Base-by-base conservation (phyloP, 2,329 filamentous ascomycete genomes). In the Paecilomyces formosus region DNA sequence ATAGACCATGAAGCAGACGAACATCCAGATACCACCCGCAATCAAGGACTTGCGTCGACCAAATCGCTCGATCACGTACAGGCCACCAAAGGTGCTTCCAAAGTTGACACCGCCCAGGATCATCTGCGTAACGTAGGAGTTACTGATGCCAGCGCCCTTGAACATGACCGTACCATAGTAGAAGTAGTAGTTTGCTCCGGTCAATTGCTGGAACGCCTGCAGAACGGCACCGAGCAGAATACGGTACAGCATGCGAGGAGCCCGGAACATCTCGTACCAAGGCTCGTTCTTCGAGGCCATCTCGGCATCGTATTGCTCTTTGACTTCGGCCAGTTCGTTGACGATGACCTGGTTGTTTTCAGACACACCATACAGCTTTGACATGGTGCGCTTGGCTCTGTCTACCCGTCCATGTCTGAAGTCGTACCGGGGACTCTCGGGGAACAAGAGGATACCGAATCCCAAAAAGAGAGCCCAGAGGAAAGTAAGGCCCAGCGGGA, bases 81-180 rank as follows among this genome's bases (percentile, higher is more conserved):
- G 78, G 30, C 86, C 87, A 35, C 81, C 79, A 62, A 89, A 84
- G 0, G 87, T 88, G 63, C 79, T 82, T 55, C 76, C 79, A 11
- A 90, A 86, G 65, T 90, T 90, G 63, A 90, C 85, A 5, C 81
- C 83, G 18, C 78, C 78, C 1, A 88, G 77, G 57, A 88, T 88
- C 69, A 88, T 82, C 67, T 87, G 84, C 0, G 83, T 85, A 55
- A 83, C 76, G 61, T 85, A 86, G 7, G 83, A 82, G 66, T 89
- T 86, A 0, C 79, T 67, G 51, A 89, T 82, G 49, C 85, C 86
- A 2, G 87, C 85, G 0, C 85, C 82, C 57, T 81, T 60, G 71
- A 91, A 90, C 62, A 89, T 82, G 30, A 80, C 81, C 1, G 83
- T 83, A n/a, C 82, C 82, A 66, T 88, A 89, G 72, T 85, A 85